phyloP scores from a whole-genome alignment of 805 yeast genomes.

The Yamadazyma phyllophila region DNA sequence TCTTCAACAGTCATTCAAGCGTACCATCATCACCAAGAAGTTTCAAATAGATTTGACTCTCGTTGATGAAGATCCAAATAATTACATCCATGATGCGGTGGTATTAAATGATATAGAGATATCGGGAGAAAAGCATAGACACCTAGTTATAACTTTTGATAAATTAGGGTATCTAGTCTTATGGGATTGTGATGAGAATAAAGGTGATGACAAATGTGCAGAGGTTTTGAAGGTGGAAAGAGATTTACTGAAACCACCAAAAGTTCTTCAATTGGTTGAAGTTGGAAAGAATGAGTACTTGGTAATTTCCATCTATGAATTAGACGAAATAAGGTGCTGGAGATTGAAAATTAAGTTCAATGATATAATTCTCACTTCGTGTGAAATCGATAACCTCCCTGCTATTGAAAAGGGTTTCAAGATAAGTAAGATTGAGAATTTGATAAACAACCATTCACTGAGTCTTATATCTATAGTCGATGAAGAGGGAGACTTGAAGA shows the following conservation, averaged over 20 bases:
- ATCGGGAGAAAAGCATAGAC: slow-evolving; percentile 20
- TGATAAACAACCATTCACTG: slow-evolving; percentile 15
- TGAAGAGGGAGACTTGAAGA: slow-evolving; percentile 27
- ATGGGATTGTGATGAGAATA: slow-evolving; percentile 54
- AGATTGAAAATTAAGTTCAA: slow-evolving; percentile 42
- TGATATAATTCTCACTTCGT: background rate
- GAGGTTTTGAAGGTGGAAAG: slow-evolving; percentile 17
- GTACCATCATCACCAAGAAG: slow-evolving; percentile 32
- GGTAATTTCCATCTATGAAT: slow-evolving; percentile 8
- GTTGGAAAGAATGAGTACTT: slow-evolving; percentile 9
- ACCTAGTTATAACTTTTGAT: slow-evolving; percentile 31
- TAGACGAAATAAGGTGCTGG: slow-evolving; percentile 26
- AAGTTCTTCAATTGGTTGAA: slow-evolving; percentile 11
- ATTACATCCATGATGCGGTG: slow-evolving; percentile 28
- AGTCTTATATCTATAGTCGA: slow-evolving; percentile 57
- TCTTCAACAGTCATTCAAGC: slow-evolving; percentile 15
- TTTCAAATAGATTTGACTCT: slow-evolving; percentile 24
- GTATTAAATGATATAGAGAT: slow-evolving; percentile 32
- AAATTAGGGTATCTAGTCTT: slow-evolving; percentile 43
- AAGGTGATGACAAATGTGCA: slow-evolving; percentile 30
- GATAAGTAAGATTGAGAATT: slow-evolving; percentile 47
- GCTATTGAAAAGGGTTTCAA: slow-evolving; percentile 16
- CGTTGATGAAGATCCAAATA: slow-evolving; percentile 2
- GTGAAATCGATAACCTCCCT: slow-evolving; percentile 30
- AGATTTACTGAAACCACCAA: slow-evolving; percentile 2